Percentiles rank a stretch among this genome's conserved stretches.
phyloP scores from a whole-genome alignment of 345 rosid genomes.

The Citrus hindsii region DNA sequence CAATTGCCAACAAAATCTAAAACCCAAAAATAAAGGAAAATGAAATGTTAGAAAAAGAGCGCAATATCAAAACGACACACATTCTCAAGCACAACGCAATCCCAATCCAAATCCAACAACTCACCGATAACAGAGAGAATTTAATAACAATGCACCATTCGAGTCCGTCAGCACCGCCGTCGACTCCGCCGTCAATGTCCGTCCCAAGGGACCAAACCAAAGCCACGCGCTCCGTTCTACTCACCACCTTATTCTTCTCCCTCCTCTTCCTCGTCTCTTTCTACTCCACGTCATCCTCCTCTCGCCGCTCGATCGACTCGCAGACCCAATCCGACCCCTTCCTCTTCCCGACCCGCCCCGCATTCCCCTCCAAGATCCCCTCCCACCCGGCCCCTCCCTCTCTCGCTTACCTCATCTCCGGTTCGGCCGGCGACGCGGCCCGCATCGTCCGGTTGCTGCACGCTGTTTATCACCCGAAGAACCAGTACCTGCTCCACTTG shows the following conservation, averaged over 20 bases:
- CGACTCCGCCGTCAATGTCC: conserved; percentile 15
- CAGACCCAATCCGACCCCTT: conserved; percentile 50
- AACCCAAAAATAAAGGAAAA: neutral
- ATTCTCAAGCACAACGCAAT: neutral
- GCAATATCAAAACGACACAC: neutral
- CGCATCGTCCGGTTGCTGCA: conserved; percentile 76
- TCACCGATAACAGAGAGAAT: no score
- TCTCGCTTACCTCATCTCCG: conserved; percentile 69
- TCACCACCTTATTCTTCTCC: conserved; percentile 58
- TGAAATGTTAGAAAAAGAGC: neutral
- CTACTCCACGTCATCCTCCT: conserved; percentile 29
- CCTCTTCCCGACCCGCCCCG: conserved; percentile 63
- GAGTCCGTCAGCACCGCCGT: neutral
- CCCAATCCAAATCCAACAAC: no score
- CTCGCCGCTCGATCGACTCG: neutral
- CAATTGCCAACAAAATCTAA: no score
- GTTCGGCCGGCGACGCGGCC: conserved; percentile 61
- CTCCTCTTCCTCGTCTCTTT: conserved; percentile 59
- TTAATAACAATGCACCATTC: neutral
- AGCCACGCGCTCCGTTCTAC: conserved; percentile 50
- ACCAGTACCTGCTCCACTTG: conserved; percentile 80
- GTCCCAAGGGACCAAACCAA: conserved; percentile 38
- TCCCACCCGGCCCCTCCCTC: conserved; percentile 69
- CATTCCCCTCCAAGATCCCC: conserved; percentile 37
- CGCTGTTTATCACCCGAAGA: conserved; percentile 81